phyloP scores from a whole-genome alignment of 768 basidiomycete species.

The Rhodotorula graminis region DNA sequence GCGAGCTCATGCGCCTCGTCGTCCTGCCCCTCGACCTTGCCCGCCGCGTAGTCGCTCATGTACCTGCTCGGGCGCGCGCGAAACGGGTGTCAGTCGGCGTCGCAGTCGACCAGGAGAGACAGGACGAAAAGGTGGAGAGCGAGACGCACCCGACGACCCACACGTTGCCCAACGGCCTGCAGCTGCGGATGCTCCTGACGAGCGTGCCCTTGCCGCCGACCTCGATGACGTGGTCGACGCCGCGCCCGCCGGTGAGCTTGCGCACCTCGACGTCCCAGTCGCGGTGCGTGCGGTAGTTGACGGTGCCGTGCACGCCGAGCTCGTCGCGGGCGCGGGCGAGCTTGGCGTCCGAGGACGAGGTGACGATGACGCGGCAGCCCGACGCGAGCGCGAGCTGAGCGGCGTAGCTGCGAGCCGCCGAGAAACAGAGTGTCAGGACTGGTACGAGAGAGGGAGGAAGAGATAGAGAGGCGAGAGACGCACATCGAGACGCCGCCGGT shows the following conservation, averaged over 20 bases:
- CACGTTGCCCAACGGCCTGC: not conserved
- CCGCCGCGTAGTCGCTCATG: conserved; percentile 24
- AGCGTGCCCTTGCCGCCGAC: conserved; percentile 44
- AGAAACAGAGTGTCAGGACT: too few relatives aligned
- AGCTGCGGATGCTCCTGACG: not conserved
- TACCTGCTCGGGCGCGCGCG: conserved; percentile 17
- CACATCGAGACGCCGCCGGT: conserved; percentile 38
- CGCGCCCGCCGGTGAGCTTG: conserved; percentile 25
- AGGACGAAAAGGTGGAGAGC: not conserved
- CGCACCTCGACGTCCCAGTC: conserved; percentile 59
- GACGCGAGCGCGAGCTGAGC: conserved; percentile 59
- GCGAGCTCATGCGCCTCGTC: conserved; percentile 17
- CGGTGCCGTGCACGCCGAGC: conserved; percentile 53
- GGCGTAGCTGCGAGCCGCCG: conserved; percentile 51
- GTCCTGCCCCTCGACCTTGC: not conserved
- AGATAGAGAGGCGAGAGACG: too few relatives aligned
- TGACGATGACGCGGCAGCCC: conserved; percentile 63
- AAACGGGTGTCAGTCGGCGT: not conserved
- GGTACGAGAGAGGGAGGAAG: not conserved
- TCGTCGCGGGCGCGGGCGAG: conserved; percentile 47
- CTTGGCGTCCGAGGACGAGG: conserved; percentile 65
- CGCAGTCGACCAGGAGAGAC: too few relatives aligned
- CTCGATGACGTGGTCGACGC: conserved; percentile 48
- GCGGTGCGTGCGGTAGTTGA: conserved; percentile 60
- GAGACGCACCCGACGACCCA: not conserved